Evolutionary conservation across 768 basidiomycete genomes (phyloP).

Genomic region (Suillus occidentalis): DNA sequence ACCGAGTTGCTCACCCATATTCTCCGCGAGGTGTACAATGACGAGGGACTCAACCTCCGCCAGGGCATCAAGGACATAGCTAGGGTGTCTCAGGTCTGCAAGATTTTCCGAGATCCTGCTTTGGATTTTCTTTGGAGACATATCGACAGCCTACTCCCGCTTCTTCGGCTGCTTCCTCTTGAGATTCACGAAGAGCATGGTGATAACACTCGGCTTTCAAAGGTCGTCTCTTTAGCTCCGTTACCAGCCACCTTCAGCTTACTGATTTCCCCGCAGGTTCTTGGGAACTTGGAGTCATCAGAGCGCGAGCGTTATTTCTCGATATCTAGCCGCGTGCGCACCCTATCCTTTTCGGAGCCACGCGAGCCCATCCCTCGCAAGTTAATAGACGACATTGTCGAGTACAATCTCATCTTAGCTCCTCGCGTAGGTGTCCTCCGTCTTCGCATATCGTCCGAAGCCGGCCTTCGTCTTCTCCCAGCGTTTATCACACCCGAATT

Average conservation of each 20-base stretch:
- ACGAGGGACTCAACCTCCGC: background rate
- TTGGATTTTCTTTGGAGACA: slow-evolving; percentile 3
- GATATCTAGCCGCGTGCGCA: slow-evolving; percentile 5
- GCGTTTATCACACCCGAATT: background rate
- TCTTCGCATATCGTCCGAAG: background rate
- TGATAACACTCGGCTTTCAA: background rate
- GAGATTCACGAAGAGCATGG: background rate
- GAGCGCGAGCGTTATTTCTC: background rate
- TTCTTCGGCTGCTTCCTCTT: background rate
- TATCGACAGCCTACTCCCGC: background rate
- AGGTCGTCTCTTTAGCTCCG: background rate
- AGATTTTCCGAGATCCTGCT: background rate
- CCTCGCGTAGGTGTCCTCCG: background rate
- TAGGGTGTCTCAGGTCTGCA: background rate
- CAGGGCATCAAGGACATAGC: background rate
- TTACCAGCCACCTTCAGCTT: background rate
- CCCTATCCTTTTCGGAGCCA: background rate
- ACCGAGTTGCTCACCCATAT: slow-evolving; percentile 2
- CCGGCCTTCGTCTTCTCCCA: slow-evolving; percentile 5
- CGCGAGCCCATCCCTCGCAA: background rate
- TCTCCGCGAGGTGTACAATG: background rate
- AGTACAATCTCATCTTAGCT: background rate
- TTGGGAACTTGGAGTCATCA: background rate
- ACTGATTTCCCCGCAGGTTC: background rate
- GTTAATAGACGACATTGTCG: background rate